Evolutionary conservation across 2,329 filamentous ascomycete species (phyloP), one percentile per base, ranked within the genome.

Genomic region (Thielaviopsis musarum): DNA sequence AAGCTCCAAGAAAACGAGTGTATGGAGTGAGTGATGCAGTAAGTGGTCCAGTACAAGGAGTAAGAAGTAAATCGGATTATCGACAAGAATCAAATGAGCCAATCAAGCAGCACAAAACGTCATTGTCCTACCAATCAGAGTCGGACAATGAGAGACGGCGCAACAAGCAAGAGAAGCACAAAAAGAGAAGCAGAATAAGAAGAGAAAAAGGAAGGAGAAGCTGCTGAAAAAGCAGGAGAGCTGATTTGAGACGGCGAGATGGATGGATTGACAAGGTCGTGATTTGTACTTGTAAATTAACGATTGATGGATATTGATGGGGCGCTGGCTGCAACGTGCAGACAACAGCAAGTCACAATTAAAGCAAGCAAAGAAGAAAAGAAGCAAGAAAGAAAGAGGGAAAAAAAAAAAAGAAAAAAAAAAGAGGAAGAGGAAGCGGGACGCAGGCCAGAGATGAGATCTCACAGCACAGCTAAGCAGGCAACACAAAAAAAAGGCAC

Each of bases 101-200:
- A 45, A 54, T 58, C 45, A 58, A 54, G 19, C 49, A 26, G 51
- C 21, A 58, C 57, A 58, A 58, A 58, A 58, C 51, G 57, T 58
- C 57, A 58, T 58, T 58, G 57, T 58, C 51, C 57, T 30, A 58
- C 57, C 30, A 34, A n/a, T 15, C 34, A 45, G 38, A 45, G 38
- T 45, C 15, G 38, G 38, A 45, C 21, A 34, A 30, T 22, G 24
- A 54, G 24, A 24, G 10, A 17, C 52, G 30, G 52, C 30, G 52
- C 30, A 54, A n/a, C 12, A 21, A 24, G 52, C 22, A 34, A 30
- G 52, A 54, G 24, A 34, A 26, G 24, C n/a, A 26, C 15, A 54
- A 54, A n/a, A n/a, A 5, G 38, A 45, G 38, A 45, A 45, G 38
- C 38, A 17, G 34, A 2, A n/a, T n/a, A 34, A 34, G 10, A 12